These are phyloP conservation scores for Bruguiera gymnorhiza DNA, from an alignment of 345 rosid species.

Conservation along the genomic window DNA sequence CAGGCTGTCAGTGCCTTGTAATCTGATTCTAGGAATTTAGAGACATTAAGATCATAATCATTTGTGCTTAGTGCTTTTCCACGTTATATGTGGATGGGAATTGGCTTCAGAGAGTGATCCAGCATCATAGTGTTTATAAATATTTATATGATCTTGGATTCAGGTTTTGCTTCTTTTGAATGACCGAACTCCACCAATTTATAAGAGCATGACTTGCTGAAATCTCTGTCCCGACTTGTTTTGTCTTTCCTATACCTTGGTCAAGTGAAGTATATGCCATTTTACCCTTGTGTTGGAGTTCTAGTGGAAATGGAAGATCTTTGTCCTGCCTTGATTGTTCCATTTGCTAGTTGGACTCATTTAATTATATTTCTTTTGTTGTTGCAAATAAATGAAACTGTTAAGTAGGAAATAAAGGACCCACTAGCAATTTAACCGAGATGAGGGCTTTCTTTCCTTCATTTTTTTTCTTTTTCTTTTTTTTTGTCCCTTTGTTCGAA, in stretches of 20 bases:
- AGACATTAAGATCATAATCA: conserved; percentile 13
- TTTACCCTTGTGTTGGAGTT: neutral
- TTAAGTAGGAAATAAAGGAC: too few relatives aligned
- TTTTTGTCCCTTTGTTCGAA: too few relatives aligned
- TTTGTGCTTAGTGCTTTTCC: neutral
- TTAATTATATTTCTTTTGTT: too few relatives aligned
- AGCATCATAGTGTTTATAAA: neutral
- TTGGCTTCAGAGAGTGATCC: conserved; percentile 4
- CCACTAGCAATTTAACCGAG: too few relatives aligned
- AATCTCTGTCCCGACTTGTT: neutral
- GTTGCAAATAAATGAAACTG: too few relatives aligned
- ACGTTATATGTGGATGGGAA: neutral
- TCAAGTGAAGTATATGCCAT: neutral
- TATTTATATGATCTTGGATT: neutral
- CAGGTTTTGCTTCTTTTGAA: neutral
- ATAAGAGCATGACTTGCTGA: conserved; percentile 14
- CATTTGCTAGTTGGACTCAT: too few relatives aligned
- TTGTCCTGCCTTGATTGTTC: conserved; percentile 1
- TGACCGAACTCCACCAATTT: conserved; percentile 4
- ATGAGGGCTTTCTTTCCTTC: too few relatives aligned
- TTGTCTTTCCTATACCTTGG: neutral
- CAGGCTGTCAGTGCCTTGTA: too few relatives aligned
- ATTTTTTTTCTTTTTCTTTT: too few relatives aligned
- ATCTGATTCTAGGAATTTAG: conserved; percentile 4
- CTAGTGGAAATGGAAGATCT: conserved; percentile 7